Evolutionary conservation across 2,329 filamentous ascomycete species (phyloP).

Genomic region (Trichoderma polysporum): DNA sequence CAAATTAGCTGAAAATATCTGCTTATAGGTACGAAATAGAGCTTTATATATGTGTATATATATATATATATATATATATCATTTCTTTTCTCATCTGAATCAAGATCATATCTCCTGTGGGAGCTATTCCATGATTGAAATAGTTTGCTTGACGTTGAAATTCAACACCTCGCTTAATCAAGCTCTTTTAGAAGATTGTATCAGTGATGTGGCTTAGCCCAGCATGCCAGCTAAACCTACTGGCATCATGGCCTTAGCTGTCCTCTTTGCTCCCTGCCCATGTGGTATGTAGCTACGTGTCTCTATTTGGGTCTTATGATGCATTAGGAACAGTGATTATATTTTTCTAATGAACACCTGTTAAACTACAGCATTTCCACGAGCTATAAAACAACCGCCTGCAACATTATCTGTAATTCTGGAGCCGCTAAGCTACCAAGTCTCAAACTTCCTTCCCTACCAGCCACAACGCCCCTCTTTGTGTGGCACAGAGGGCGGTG

Average conservation of each 20-base stretch:
- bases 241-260: not conserved
- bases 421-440: not conserved
- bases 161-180: not conserved
- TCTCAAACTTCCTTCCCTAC: not conserved
- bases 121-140: not conserved
- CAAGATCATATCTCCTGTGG: not conserved
- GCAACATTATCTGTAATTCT: not conserved
- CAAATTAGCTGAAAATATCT: not conserved
- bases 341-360: not conserved
- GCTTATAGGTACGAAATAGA: not conserved
- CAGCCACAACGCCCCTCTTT: conserved; percentile 21
- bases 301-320: not conserved
- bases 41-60: not conserved
- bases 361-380: not conserved
- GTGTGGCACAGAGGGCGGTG: conserved; percentile 20
- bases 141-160: not conserved
- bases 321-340: not conserved
- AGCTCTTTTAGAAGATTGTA: not conserved
- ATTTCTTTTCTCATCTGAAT: not conserved
- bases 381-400: not conserved
- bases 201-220: not conserved
- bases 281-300: not conserved
- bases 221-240: not conserved
- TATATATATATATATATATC: not conserved
- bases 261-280: not conserved